Percentiles rank a stretch among this genome's conserved stretches.
These are phyloP conservation scores for Colletotrichum cordylinicola DNA, from an alignment of 2,329 filamentous ascomycete species.

Conservation along the genomic window DNA sequence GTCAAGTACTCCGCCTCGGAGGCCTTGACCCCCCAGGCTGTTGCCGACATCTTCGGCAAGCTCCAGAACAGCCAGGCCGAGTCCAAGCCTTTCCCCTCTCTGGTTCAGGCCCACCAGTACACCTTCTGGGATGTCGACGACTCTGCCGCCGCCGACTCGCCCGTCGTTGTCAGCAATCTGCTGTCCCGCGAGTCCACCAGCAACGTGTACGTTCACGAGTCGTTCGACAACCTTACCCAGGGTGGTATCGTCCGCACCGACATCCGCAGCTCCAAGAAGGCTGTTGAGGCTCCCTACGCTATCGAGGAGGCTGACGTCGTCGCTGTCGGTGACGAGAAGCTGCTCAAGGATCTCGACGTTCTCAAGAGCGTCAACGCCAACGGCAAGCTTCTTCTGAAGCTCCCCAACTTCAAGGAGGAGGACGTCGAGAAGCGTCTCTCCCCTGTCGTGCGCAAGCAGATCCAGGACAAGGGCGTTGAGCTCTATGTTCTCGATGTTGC, in stretches of 20 bases:
- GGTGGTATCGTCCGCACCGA: slow-evolving; percentile 87
- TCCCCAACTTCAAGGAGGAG: slow-evolving; percentile 83
- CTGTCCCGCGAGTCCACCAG: slow-evolving; percentile 75
- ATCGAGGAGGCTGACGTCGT: slow-evolving; percentile 80
- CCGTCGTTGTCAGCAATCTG: slow-evolving; percentile 62
- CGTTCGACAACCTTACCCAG: slow-evolving; percentile 68
- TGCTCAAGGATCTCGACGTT: slow-evolving; percentile 81
- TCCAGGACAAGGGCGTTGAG: slow-evolving; percentile 73
- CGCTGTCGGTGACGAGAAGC: slow-evolving; percentile 76
- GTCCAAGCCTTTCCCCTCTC: slow-evolving; percentile 42
- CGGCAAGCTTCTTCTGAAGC: slow-evolving; percentile 76
- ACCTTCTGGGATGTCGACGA: slow-evolving; percentile 92
- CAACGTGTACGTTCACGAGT: slow-evolving; percentile 67
- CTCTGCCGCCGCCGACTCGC: slow-evolving; percentile 70
- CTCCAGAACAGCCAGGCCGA: slow-evolving; percentile 57
- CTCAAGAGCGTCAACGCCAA: slow-evolving; percentile 72
- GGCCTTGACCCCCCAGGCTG: slow-evolving; percentile 58
- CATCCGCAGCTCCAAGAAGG: slow-evolving; percentile 81
- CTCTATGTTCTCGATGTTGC: slow-evolving; percentile 80
- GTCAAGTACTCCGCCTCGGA: slow-evolving; percentile 85
- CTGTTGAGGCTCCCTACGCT: slow-evolving; percentile 83
- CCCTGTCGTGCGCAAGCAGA: slow-evolving; percentile 69
- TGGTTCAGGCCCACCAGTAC: slow-evolving; percentile 77
- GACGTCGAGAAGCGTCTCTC: slow-evolving; percentile 89
- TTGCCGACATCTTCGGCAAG: slow-evolving; percentile 57